A percentile compares a stretch with the other conserved stretches of the same genome.
Conservation (phyloP, 1,284 basidiomycete genomes). For the Gomphus bonarii region DNA sequence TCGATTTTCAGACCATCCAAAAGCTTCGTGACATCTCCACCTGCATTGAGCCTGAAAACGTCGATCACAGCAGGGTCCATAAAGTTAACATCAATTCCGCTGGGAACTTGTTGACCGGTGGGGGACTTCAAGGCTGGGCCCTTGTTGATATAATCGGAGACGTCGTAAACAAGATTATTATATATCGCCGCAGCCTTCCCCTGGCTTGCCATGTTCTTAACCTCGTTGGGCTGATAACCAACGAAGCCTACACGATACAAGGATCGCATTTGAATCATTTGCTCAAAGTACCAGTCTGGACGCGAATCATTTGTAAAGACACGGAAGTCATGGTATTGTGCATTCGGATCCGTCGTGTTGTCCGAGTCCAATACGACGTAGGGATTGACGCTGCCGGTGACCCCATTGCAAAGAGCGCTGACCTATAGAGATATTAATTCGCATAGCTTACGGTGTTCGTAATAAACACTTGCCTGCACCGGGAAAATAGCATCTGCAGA, state of each 20-base stretch:
- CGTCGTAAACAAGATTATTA: conserved; percentile 79
- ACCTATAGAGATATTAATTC: conserved; percentile 38
- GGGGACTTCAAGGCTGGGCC: conserved; percentile 53
- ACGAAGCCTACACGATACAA: conserved; percentile 83
- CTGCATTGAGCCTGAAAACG: conserved; percentile 78
- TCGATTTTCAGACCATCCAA: conserved; percentile 64
- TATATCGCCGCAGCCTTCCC: conserved; percentile 73
- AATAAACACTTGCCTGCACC: conserved; percentile 59
- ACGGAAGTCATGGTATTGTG: conserved; percentile 96
- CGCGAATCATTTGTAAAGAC: conserved; percentile 78
- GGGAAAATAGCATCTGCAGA: conserved; percentile 82
- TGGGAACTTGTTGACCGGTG: conserved; percentile 47
- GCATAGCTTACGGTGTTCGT: background rate
- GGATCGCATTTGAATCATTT: conserved; percentile 85
- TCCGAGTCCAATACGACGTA: conserved; percentile 73
- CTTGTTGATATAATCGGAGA: conserved; percentile 69
- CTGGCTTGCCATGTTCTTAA: conserved; percentile 60
- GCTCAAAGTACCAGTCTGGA: conserved; percentile 97
- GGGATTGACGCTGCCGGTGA: conserved; percentile 72
- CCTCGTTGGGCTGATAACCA: conserved; percentile 75
- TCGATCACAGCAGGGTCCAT: conserved; percentile 68
- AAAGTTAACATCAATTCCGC: conserved; percentile 56
- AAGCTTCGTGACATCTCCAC: conserved; percentile 77
- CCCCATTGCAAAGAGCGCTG: conserved; percentile 86
- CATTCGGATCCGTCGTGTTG: conserved; percentile 74